Percentiles rank a stretch among this genome's conserved stretches.
Evolutionary conservation across 2,329 filamentous ascomycete genomes (phyloP).

Genomic region (Thielaviopsis euricoi): DNA sequence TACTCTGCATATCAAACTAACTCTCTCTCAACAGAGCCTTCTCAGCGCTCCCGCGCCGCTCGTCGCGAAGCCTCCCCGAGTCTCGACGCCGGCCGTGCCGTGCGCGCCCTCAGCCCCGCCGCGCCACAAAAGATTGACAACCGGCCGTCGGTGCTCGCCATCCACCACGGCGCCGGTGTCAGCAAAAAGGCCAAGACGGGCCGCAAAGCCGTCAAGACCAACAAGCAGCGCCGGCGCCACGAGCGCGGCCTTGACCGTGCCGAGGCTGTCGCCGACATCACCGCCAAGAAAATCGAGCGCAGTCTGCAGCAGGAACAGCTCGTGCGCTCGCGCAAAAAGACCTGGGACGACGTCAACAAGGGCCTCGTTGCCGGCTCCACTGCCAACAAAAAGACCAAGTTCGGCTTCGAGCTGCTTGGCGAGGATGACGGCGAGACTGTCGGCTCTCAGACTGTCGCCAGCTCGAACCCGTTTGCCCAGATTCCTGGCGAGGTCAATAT

Average conservation of each 20-base stretch:
- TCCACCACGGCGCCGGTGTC: conserved; percentile 50
- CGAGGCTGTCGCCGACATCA: conserved; percentile 42
- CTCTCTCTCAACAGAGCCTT: conserved; percentile 6
- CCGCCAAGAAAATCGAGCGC: conserved; percentile 35
- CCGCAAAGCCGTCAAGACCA: conserved; percentile 36
- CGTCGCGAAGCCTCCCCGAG: conserved; percentile 11
- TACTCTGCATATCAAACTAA: background rate
- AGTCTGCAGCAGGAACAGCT: conserved; percentile 32
- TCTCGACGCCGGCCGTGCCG: conserved; percentile 6
- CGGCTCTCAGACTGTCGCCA: background rate
- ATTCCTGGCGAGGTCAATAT: conserved; percentile 1
- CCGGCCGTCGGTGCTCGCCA: conserved; percentile 51
- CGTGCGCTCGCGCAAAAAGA: conserved; percentile 33
- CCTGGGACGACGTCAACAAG: conserved; percentile 44
- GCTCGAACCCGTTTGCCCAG: background rate
- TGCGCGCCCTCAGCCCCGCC: conserved; percentile 8
- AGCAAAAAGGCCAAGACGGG: conserved; percentile 46
- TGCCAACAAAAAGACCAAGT: conserved; percentile 13
- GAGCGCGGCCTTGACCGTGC: conserved; percentile 43
- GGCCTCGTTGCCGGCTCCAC: conserved; percentile 16
- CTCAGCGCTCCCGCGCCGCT: conserved; percentile 7
- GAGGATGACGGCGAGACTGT: conserved; percentile 11
- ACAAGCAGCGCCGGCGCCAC: conserved; percentile 36
- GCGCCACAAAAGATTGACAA: conserved; percentile 14
- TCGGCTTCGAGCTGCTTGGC: conserved; percentile 7